phyloP scores from a whole-genome alignment of 768 basidiomycete genomes.

The Cyclocybe aegerita region DNA sequence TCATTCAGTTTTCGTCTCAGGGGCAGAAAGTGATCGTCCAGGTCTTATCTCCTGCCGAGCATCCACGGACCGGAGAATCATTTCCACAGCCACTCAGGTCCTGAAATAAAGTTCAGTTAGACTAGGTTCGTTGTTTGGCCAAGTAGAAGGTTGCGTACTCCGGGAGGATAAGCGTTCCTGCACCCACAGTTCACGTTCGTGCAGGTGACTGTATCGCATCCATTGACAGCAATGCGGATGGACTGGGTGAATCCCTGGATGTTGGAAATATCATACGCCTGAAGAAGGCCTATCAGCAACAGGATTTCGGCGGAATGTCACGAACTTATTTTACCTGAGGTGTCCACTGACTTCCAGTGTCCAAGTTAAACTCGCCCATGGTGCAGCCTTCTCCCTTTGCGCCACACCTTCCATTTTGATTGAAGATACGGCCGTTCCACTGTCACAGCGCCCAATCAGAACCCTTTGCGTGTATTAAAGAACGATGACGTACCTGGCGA shows the following conservation, averaged over 20 bases:
- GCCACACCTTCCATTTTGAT: constrained; percentile 36
- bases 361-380: constrained; percentile 38
- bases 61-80: constrained; percentile 35
- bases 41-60: constrained; percentile 30
- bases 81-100: constrained; percentile 37
- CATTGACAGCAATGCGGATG: constrained; percentile 31
- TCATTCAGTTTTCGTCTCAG: constrained; percentile 3
- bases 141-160: constrained; percentile 20
- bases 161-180: constrained; percentile 28
- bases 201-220: constrained; percentile 39
- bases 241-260: constrained; percentile 43
- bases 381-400: constrained; percentile 37
- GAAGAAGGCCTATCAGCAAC: neutral
- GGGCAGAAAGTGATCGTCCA: constrained; percentile 35
- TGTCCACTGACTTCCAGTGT: constrained; percentile 27
- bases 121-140: neutral
- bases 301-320: neutral
- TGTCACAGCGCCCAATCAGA: constrained; percentile 3
- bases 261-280: constrained; percentile 44
- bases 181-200: constrained; percentile 37
- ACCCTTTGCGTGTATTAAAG: neutral
- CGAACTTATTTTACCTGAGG: constrained; percentile 18
- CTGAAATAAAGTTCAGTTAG: constrained; percentile 12
- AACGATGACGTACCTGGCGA: constrained; percentile 18
- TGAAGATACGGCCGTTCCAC: constrained; percentile 44